Percentiles rank a stretch among this genome's conserved stretches.
Conservation (phyloP, 495 filamentous ascomycete genomes). For the Penicillium cataractarum region DNA sequence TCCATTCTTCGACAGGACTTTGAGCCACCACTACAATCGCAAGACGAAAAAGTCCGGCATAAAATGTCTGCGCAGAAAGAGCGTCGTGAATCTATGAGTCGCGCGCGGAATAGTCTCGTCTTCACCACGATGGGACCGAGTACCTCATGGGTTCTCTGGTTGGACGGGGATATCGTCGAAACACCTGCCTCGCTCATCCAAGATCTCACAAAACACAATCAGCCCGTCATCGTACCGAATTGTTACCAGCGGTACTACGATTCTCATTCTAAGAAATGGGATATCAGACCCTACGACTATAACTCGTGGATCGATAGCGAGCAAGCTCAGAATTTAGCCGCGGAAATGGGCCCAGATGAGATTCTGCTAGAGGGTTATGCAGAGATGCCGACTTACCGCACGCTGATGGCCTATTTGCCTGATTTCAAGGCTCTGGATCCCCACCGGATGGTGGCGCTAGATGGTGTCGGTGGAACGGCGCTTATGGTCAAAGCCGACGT, state of each 20-base stretch:
- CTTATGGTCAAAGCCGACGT: constrained; percentile 96
- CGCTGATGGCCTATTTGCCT: constrained; percentile 86
- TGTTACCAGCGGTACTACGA: constrained; percentile 92
- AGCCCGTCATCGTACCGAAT: constrained; percentile 89
- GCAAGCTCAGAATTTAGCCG: constrained; percentile 71
- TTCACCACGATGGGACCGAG: constrained; percentile 97
- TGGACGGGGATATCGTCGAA: constrained; percentile 92
- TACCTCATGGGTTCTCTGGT: constrained; percentile 95
- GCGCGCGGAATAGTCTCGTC: constrained; percentile 88
- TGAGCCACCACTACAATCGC: constrained; percentile 76
- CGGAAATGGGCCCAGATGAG: constrained; percentile 83
- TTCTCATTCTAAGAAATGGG: constrained; percentile 64
- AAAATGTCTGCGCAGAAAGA: constrained; percentile 86
- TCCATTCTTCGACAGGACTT: constrained; percentile 96
- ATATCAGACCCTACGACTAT: constrained; percentile 89
- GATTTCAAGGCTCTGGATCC: constrained; percentile 57
- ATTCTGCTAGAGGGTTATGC: constrained; percentile 92
- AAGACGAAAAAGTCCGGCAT: constrained; percentile 87
- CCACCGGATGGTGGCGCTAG: constrained; percentile 67
- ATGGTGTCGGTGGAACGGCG: constrained; percentile 93
- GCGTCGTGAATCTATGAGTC: constrained; percentile 86
- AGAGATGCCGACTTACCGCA: constrained; percentile 88
- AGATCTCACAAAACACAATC: constrained; percentile 85
- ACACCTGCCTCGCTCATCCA: constrained; percentile 85
- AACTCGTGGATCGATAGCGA: constrained; percentile 94